Percentiles rank a stretch among this genome's conserved stretches.
These are phyloP conservation scores for Ehretia macrophylla DNA, from an alignment of 257 asterid genomes.

Conservation along the genomic window DNA sequence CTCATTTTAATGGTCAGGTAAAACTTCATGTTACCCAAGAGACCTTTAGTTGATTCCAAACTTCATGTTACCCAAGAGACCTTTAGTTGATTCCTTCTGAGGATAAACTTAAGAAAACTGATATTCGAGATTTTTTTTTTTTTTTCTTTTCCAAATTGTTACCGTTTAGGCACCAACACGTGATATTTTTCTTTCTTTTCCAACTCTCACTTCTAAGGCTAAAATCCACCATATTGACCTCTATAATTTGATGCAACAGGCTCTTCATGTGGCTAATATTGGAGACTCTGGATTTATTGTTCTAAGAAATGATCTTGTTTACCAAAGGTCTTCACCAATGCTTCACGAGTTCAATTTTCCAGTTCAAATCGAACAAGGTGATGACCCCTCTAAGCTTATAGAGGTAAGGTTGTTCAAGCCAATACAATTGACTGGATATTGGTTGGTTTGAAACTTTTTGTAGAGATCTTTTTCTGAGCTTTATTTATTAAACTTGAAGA, in stretches of 20 bases:
- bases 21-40: not conserved
- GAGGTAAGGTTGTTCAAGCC: conserved; percentile 45
- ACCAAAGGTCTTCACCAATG: conserved; percentile 65
- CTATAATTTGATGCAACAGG: conserved; percentile 29
- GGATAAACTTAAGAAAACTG: too few species aligned
- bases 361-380: conserved; percentile 46
- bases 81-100: too few species aligned
- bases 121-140: too few species aligned
- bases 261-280: conserved; percentile 65
- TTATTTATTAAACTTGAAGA: not conserved
- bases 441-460: not conserved
- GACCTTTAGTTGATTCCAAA: too few species aligned
- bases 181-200: too few species aligned
- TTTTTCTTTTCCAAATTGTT: too few species aligned
- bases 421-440: not conserved
- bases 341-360: conserved; percentile 68
- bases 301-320: conserved; percentile 54
- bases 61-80: too few species aligned
- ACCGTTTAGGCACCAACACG: too few species aligned
- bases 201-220: conserved; percentile 1
- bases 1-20: conserved; percentile 80
- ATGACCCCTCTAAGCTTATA: conserved; percentile 52
- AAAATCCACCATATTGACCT: not conserved
- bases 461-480: not conserved
- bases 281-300: conserved; percentile 84